Percentiles rank a stretch among this genome's conserved stretches.
These are phyloP conservation scores for Penicillium brevicompactum DNA, from an alignment of 2,329 filamentous ascomycete genomes.

Conservation along the genomic window DNA sequence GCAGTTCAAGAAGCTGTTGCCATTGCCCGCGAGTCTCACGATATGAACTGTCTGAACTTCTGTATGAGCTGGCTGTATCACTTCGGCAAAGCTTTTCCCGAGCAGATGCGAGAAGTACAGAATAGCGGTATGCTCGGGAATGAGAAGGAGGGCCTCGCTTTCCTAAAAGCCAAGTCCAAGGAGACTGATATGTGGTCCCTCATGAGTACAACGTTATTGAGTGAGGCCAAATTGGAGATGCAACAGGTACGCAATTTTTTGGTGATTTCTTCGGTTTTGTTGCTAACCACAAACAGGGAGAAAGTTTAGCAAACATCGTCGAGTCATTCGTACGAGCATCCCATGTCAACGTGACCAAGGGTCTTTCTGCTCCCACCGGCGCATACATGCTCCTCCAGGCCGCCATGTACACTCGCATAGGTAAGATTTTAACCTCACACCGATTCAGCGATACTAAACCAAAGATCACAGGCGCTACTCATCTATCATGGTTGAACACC, in stretches of 20 bases:
- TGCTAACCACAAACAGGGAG: slow-evolving; percentile 49
- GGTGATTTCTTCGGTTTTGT: background rate
- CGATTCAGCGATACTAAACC: slow-evolving; percentile 21
- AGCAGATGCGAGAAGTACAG: slow-evolving; percentile 69
- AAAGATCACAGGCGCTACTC: slow-evolving; percentile 49
- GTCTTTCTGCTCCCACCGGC: slow-evolving; percentile 72
- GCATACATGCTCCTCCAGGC: slow-evolving; percentile 72
- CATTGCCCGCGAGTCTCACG: slow-evolving; percentile 90
- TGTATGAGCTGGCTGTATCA: slow-evolving; percentile 95
- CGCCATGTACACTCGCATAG: slow-evolving; percentile 75
- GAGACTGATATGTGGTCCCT: slow-evolving; percentile 85
- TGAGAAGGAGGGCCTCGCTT: slow-evolving; percentile 78
- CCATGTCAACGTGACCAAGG: slow-evolving; percentile 76
- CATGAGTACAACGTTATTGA: slow-evolving; percentile 79
- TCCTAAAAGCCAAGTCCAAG: slow-evolving; percentile 81
- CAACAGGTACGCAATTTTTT: slow-evolving; percentile 59
- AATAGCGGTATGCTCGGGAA: slow-evolving; percentile 74
- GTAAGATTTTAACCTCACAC: slow-evolving; percentile 42
- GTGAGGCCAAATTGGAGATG: slow-evolving; percentile 79
- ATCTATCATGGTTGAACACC: slow-evolving; percentile 60
- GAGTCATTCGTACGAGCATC: slow-evolving; percentile 82
- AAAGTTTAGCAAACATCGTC: slow-evolving; percentile 62
- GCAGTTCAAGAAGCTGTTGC: slow-evolving; percentile 94
- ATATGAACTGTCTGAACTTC: slow-evolving; percentile 91
- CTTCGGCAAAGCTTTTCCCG: slow-evolving; percentile 82